Evolutionary conservation across 495 filamentous ascomycete genomes (phyloP), one percentile per base, ranked within the genome.

Genomic region (Xylaria scruposa): DNA sequence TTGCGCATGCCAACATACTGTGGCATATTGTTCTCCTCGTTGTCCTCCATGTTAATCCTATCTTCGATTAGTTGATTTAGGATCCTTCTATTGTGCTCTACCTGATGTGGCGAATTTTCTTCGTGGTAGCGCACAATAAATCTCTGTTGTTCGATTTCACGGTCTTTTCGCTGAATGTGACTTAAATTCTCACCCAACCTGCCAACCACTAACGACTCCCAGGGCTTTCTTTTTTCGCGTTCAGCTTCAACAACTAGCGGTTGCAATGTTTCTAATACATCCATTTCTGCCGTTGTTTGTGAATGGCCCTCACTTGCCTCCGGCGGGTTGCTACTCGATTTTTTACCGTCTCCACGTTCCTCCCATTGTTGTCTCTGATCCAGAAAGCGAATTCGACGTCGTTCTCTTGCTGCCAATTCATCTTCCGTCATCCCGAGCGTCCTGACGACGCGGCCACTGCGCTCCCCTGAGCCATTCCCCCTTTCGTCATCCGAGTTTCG

Each of bases 11-110:
- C 75, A 40, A 70, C 81, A 51, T 77, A 80, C 81, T 75, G 69
- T 19, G 83, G 82, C 53, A 75, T 77, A 29, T 80, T 82, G 67
- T 84, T 84, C 47, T 79, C 78, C 68, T 81, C 78, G 26, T 77
- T 77, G 29, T 83, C 81, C 42, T 80, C 78, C 66, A 85, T 81
- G 46, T 75, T 67, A 9, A 13, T 66, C 40, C 83, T 76, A 65
- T 83, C 78, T 4, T 29, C 67, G 51, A 83, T 64, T 15, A 82
- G 72, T 24, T 75, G 67, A 7, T 83, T 71, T 7, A 82, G 77
- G n/a, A 78, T 72, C 38, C 53, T 61, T 47, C 54, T 71, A 29
- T 79, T 64, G n/a, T 78, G 77, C 40, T 61, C 31, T 31, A 74
- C 74, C 42, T 76, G 56, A 24, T 73, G 38, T 40, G 77, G 74